A percentile compares a stretch with the other conserved stretches of the same genome.
These are phyloP conservation scores for Solanum corneliomulleri DNA, from an alignment of 257 asterid genomes.

Conservation along the genomic window DNA sequence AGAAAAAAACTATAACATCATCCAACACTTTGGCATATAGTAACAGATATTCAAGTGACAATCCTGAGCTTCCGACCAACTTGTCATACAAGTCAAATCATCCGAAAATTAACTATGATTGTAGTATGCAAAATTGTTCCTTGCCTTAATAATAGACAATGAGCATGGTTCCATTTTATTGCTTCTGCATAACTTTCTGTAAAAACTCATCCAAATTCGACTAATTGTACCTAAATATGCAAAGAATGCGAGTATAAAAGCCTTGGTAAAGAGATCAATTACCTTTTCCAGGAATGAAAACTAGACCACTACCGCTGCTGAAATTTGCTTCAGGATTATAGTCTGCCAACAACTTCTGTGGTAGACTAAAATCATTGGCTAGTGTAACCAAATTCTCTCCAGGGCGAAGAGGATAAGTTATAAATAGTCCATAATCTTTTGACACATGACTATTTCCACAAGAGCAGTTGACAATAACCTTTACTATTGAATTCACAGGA, in stretches of 20 bases:
- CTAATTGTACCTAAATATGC: neutral
- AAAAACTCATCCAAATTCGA: neutral
- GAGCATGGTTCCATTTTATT: no score
- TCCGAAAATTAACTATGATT: neutral
- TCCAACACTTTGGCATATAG: neutral
- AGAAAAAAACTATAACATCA: constrained; percentile 6
- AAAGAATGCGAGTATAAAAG: neutral
- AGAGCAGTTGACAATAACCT: constrained; percentile 45
- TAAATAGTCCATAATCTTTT: constrained; percentile 42
- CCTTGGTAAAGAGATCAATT: neutral
- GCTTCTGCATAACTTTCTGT: no score
- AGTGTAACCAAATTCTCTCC: constrained; percentile 23
- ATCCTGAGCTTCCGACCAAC: neutral
- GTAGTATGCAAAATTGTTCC: neutral
- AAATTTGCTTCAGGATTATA: constrained; percentile 53
- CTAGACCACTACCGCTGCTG: constrained; percentile 40
- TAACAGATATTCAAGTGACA: neutral
- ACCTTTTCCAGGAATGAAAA: constrained; percentile 65
- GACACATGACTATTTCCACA: constrained; percentile 54
- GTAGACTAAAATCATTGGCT: constrained; percentile 19
- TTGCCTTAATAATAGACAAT: no score
- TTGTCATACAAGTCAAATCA: neutral
- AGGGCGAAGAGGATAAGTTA: constrained; percentile 49
- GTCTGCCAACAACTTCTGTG: constrained; percentile 37
- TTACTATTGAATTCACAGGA: constrained; percentile 18